Evolutionary conservation across 208 protist genomes (phyloP).

Genomic region (Trypanosoma cruzi): DNA sequence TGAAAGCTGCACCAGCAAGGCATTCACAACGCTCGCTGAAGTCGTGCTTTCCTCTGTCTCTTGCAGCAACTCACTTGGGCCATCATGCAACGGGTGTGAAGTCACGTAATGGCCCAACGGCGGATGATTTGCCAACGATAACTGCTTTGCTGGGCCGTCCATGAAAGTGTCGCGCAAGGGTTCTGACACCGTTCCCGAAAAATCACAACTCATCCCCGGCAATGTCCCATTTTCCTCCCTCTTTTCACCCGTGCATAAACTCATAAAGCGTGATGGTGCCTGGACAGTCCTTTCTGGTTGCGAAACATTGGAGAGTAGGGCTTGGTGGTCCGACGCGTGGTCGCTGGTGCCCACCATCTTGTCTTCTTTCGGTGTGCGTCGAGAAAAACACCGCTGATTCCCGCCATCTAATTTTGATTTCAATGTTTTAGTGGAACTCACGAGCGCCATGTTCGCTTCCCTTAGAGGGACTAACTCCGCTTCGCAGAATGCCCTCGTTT

Average conservation of each 20-base stretch:
- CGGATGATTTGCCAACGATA: not conserved
- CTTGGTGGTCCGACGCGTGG: not conserved
- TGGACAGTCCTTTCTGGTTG: conserved; percentile 1
- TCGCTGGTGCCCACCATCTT: conserved; percentile 1
- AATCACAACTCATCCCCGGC: not conserved
- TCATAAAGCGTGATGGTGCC: conserved; percentile 2
- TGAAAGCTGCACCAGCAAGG: conserved; percentile 16
- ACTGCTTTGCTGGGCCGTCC: not conserved
- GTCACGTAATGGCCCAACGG: not conserved
- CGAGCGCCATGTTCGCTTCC: not conserved
- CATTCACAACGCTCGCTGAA: not conserved
- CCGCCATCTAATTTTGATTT: not conserved
- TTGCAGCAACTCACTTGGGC: not conserved
- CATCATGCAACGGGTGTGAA: not conserved
- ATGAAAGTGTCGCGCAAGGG: not conserved
- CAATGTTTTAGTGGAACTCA: not conserved
- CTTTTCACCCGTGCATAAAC: not conserved
- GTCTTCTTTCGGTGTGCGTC: not conserved
- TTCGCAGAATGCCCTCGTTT: not conserved
- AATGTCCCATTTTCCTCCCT: not conserved
- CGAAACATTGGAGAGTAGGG: not conserved
- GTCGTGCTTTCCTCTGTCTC: not conserved
- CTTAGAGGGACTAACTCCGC: not conserved
- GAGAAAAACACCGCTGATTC: not conserved
- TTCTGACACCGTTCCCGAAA: not conserved